Base-by-base conservation (phyloP, 176 grass and related monocot species). In the Oryza longistaminata region DNA sequence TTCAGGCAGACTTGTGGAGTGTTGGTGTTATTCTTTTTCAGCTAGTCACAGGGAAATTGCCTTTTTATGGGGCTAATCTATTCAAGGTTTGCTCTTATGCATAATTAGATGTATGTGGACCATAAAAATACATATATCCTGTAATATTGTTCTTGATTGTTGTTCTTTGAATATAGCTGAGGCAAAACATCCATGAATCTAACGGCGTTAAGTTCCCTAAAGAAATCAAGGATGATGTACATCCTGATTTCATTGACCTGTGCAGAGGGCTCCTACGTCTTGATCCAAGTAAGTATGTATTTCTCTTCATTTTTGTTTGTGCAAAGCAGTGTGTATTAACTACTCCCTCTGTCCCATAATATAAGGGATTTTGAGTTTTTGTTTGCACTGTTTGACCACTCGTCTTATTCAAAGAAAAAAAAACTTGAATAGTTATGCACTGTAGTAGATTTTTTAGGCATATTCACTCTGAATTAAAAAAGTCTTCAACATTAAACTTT, bases 1-100 rank as follows among this genome's bases (percentile, higher is more conserved):
- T 86, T 75, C 93, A 94, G 93, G 90, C 90, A 76, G 93, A 92
- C 86, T 88, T 94, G 78, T 94, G 93, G 93, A 94, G 90, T 74
- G 66, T 92, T 68, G 93, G 93, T 9, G 85, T 89, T 44, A 92
- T 94, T 88, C 88, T 94, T 64, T 94, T 92, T 68, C 93, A 92
- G 90, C 76, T 94, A 64, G 88, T 94, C 61, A 92, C 85, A 10
- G 93, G 93, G 61, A 73, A 90, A 49, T 17, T 90, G 24, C 85
- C 88, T 34, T 92, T 86, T 88, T 35, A 52, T 74, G 90, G 93
- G 61, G 76, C 44, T 24, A 88, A 74, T 62, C 78, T 71, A 81
- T 52, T 77, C 19, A 71, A 90, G 93, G 93, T 94, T 49, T 24
- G 31, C 9, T 25, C 6, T 53, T 83, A 5, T 35, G 46, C 71